Percentiles rank a stretch among this genome's conserved stretches.
These are phyloP conservation scores for Musa itinerans DNA, from an alignment of 176 grass and related monocot species.

Conservation along the genomic window DNA sequence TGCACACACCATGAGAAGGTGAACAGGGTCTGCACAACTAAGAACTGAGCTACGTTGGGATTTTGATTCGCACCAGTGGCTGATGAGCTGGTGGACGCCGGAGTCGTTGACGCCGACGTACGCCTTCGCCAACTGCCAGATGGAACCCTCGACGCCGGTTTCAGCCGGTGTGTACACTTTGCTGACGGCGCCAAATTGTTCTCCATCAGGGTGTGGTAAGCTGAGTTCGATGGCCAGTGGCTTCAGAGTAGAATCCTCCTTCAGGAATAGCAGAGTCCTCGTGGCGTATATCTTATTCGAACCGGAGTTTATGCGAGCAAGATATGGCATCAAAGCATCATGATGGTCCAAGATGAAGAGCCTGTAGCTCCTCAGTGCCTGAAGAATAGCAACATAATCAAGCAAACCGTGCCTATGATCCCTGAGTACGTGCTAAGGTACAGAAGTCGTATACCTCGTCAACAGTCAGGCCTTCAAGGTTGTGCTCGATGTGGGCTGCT, in stretches of 20 bases:
- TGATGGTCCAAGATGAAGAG: conserved; percentile 85
- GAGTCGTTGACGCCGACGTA: background rate
- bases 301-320: conserved; percentile 44
- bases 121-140: background rate
- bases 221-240: conserved; percentile 79
- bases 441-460: conserved; percentile 21
- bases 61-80: background rate
- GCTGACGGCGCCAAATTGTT: conserved; percentile 6
- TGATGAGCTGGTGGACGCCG: background rate
- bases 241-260: conserved; percentile 34
- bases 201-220: conserved; percentile 27
- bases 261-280: conserved; percentile 60
- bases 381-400: background rate
- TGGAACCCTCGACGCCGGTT: background rate
- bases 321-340: conserved; percentile 65
- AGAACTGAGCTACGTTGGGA: background rate
- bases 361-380: conserved; percentile 48
- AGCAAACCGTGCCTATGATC: too few species aligned
- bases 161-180: background rate
- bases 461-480: conserved; percentile 41
- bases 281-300: conserved; percentile 73
- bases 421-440: too few species aligned
- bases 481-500: conserved; percentile 44
- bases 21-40: background rate
- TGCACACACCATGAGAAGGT: background rate